A percentile compares a stretch with the other conserved stretches of the same genome.
These are phyloP conservation scores for Thalassiosira profunda DNA, from an alignment of 108 stramenopile species.

Conservation along the genomic window DNA sequence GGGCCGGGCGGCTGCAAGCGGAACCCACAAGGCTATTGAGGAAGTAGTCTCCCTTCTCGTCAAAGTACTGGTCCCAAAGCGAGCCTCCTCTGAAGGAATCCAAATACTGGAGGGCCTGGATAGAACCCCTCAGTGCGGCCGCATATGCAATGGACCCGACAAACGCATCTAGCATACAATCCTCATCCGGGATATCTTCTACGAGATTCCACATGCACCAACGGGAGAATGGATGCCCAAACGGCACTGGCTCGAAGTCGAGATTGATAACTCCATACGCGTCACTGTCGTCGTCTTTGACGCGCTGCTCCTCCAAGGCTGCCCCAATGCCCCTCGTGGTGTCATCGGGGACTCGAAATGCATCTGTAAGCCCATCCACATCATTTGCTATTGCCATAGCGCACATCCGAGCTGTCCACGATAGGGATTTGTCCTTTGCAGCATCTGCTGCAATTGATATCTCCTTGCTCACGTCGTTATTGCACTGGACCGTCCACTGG, in stretches of 20 bases:
- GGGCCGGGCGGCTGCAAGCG: neutral
- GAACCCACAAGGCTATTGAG: neutral
- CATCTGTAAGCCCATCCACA: neutral
- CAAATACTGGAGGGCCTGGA: neutral
- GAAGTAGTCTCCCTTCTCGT: neutral
- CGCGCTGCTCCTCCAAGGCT: neutral
- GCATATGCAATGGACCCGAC: neutral
- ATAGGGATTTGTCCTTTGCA: conserved; percentile 1
- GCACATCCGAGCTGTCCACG: conserved; percentile 9
- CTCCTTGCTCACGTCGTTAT: neutral
- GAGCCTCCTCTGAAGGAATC: neutral
- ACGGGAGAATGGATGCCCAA: neutral
- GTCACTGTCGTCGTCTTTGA: neutral
- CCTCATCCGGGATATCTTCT: neutral
- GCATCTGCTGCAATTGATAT: neutral
- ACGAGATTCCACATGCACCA: too few relatives aligned
- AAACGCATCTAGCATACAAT: neutral
- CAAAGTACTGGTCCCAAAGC: neutral
- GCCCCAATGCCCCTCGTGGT: neutral
- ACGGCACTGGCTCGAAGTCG: neutral
- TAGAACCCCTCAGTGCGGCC: neutral
- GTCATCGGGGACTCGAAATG: neutral
- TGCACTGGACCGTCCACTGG: neutral
- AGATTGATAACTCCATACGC: neutral
- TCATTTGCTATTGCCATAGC: conserved; percentile 28